Evolutionary conservation across 2,329 filamentous ascomycete species (phyloP).

Genomic region (Penicillium sp.): DNA sequence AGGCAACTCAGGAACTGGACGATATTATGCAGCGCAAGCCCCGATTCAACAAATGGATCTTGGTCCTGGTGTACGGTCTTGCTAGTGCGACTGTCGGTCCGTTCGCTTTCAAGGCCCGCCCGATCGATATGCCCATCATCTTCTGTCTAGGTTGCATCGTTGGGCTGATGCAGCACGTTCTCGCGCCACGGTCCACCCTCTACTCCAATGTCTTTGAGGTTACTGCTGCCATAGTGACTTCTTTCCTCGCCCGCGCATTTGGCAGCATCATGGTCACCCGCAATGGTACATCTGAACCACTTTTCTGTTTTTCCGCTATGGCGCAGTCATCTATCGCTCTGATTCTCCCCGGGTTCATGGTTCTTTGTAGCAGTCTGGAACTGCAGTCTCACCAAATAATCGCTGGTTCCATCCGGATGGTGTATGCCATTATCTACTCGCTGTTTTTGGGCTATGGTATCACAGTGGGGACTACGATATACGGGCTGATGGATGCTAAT

Average conservation of each 20-base stretch:
- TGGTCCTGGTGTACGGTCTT: slow-evolving; percentile 69
- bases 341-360: slow-evolving; percentile 68
- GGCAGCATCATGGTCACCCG: slow-evolving; percentile 58
- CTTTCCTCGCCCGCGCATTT: slow-evolving; percentile 66
- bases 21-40: slow-evolving; percentile 57
- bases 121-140: slow-evolving; percentile 75
- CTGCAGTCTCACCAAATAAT: slow-evolving; percentile 68
- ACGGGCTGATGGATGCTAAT: slow-evolving; percentile 57
- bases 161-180: slow-evolving; percentile 70
- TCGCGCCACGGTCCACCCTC: slow-evolving; percentile 71
- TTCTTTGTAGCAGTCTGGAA: slow-evolving; percentile 62
- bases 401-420: slow-evolving; percentile 71
- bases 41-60: slow-evolving; percentile 54
- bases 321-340: slow-evolving; percentile 71
- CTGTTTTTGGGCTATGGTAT: slow-evolving; percentile 72
- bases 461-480: slow-evolving; percentile 63
- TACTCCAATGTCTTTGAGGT: slow-evolving; percentile 66
- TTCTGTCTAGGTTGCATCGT: slow-evolving; percentile 75
- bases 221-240: slow-evolving; percentile 62
- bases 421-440: slow-evolving; percentile 72
- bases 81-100: slow-evolving; percentile 74
- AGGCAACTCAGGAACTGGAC: slow-evolving; percentile 45
- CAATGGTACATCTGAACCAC: slow-evolving; percentile 32
- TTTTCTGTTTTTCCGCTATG: slow-evolving; percentile 71
- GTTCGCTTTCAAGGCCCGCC: slow-evolving; percentile 74